These are phyloP conservation scores for Nannochloropsis salina DNA, from an alignment of 108 stramenopile species.

Conservation along the genomic window DNA sequence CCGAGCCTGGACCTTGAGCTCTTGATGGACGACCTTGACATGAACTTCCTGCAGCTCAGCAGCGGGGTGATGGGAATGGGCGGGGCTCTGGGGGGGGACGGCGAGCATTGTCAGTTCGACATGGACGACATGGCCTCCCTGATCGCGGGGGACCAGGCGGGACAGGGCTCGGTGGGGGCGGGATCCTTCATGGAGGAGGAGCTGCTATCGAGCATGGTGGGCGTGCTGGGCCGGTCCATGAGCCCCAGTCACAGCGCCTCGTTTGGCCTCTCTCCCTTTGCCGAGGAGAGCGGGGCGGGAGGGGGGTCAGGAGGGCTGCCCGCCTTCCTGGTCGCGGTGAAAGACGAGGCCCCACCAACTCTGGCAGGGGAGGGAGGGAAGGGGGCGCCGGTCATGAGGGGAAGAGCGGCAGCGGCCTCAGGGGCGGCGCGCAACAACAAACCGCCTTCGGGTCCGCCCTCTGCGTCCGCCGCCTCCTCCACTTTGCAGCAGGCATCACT, in stretches of 20 bases:
- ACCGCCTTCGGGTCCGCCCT: not conserved
- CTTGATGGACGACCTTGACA: not conserved
- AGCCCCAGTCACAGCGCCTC: not conserved
- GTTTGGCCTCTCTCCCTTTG: not conserved
- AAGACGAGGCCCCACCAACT: not conserved
- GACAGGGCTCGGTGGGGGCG: not conserved
- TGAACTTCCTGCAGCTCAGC: not conserved
- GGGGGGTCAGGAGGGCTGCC: not conserved
- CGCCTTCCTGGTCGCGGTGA: not conserved
- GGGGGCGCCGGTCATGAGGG: not conserved
- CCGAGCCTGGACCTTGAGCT: not conserved
- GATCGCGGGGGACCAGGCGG: conserved; percentile 28
- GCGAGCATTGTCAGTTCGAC: conserved; percentile 27
- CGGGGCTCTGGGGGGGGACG: conserved; percentile 26
- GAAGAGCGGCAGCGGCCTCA: not conserved
- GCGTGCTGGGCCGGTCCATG: not conserved
- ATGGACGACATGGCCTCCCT: conserved; percentile 21
- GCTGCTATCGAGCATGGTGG: not conserved
- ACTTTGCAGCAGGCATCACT: conserved; percentile 6
- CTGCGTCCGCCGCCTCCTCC: not conserved
- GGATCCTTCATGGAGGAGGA: not conserved
- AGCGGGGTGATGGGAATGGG: not conserved
- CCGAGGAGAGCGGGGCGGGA: not conserved
- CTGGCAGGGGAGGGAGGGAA: not conserved
- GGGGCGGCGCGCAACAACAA: not conserved